These are phyloP conservation scores for Herpotrichia juniperi DNA, from an alignment of 2,329 filamentous ascomycete species.

Conservation along the genomic window DNA sequence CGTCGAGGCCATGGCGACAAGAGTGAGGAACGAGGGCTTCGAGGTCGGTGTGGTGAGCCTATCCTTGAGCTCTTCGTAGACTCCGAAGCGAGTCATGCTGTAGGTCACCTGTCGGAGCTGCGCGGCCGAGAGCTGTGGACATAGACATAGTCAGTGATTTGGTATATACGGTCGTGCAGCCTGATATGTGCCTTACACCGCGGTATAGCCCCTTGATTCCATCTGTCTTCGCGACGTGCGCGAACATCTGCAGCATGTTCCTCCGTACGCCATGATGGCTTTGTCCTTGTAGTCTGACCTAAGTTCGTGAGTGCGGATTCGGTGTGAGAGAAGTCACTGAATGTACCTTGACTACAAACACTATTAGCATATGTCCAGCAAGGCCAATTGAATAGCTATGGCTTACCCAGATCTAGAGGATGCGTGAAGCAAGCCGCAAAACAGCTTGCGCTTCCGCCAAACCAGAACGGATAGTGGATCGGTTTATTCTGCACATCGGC, in stretches of 20 bases:
- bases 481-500: slow-evolving; percentile 48
- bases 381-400: slow-evolving; percentile 3
- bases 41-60: slow-evolving; percentile 60
- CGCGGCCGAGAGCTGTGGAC: slow-evolving; percentile 78
- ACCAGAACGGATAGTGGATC: slow-evolving; percentile 71
- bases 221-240: slow-evolving; percentile 77
- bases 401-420: slow-evolving; percentile 86
- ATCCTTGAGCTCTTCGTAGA: slow-evolving; percentile 92
- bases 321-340: slow-evolving; percentile 1
- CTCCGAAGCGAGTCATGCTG: slow-evolving; percentile 92
- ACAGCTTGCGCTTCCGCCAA: slow-evolving; percentile 92
- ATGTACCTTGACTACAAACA: slow-evolving; percentile 51
- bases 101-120: slow-evolving; percentile 92
- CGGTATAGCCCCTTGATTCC: slow-evolving; percentile 84
- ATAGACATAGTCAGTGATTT: too few relatives aligned
- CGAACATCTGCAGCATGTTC: slow-evolving; percentile 84
- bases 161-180: too few relatives aligned
- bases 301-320: slow-evolving; percentile 24
- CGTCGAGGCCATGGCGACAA: slow-evolving; percentile 80
- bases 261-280: slow-evolving; percentile 68
- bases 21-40: slow-evolving; percentile 72
- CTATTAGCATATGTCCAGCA: slow-evolving; percentile 33
- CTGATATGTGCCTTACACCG: slow-evolving; percentile 61
- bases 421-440: slow-evolving; percentile 92
- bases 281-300: slow-evolving; percentile 90